Evolutionary conservation across 192 early-diverging fungal species (phyloP).

Genomic region (Umbelopsis sp.): DNA sequence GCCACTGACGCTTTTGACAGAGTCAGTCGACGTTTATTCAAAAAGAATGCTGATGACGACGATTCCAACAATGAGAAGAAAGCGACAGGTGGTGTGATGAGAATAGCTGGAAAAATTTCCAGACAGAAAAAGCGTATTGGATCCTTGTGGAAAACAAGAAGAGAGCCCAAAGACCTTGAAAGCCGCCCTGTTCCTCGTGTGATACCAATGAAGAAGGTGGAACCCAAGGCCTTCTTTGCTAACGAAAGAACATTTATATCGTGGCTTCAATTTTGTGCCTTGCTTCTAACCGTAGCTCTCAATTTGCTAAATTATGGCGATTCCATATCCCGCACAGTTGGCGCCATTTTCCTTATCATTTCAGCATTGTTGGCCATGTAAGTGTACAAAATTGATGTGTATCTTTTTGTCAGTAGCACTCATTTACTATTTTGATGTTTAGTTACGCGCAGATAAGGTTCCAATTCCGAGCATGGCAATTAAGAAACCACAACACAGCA

Average conservation of each 20-base stretch:
- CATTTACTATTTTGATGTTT: neutral
- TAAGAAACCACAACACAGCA: slow-evolving; percentile 24
- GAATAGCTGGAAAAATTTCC: neutral
- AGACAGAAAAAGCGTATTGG: slow-evolving; percentile 2
- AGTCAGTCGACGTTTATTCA: neutral
- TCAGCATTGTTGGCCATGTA: slow-evolving; percentile 74
- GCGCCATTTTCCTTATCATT: slow-evolving; percentile 76
- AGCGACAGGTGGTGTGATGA: neutral
- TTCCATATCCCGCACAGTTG: slow-evolving; percentile 52
- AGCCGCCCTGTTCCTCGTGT: slow-evolving; percentile 17
- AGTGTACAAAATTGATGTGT: slow-evolving; percentile 41
- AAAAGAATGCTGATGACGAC: neutral
- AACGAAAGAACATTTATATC: slow-evolving; percentile 88
- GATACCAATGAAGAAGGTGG: slow-evolving; percentile 59
- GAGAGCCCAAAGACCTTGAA: neutral
- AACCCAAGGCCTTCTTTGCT: slow-evolving; percentile 88
- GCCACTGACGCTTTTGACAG: neutral
- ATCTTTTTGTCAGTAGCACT: neutral
- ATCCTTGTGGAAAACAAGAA: neutral
- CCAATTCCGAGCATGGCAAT: slow-evolving; percentile 35
- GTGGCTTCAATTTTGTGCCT: slow-evolving; percentile 80
- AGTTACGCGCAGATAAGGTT: slow-evolving; percentile 37
- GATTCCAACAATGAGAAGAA: neutral
- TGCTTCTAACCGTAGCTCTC: slow-evolving; percentile 75
- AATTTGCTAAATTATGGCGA: slow-evolving; percentile 79